Base-by-base conservation (phyloP, 306 rosid species). In the Cucumis melo region DNA sequence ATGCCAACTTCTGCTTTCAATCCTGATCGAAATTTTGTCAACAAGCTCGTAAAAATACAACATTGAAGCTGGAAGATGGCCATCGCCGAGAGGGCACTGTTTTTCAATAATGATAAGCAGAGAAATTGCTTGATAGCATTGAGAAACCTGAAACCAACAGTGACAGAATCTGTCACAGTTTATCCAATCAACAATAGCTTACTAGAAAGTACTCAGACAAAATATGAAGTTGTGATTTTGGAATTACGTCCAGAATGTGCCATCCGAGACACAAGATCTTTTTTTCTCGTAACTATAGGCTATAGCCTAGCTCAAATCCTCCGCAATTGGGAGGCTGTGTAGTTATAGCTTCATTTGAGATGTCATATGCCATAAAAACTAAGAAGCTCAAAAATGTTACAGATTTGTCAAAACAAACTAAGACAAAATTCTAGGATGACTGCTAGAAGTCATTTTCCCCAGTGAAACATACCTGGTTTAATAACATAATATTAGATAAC, bases 21-120 rank as follows among this genome's bases (percentile, higher is more conserved):
- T 57, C 91, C 98, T 53, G 98, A 88, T 87, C 99, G 86, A 81
- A 83, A 92, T 87, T 95, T 95, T 64, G 90, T 83, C 79, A 95
- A 80, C 87, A 95, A 87, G 89, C 85, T 95, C 80, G 78, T 76
- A 82, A 95, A 95, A 78, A 95, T 92, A 67, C 93, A 86, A 81
- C 98, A 92, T 80, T 95, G 98, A 61, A 95, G 96, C 89, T 95
- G 99, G 87, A 95, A 95, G 85, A 95, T 92, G 77, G 93, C 90
- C 99, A 95, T 95, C 20, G 84, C 97, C 12, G 99, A 92, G 73
- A 95, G 82, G 24, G 99, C 97, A 78, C 99, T 95, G 85, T 95
- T 95, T 87, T 95, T 95, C 58, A 95, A 87, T 81, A 95, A 80
- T 54, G 99, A 95, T 79, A 95, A 85, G 89, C 99, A 95, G 36